These are phyloP conservation scores for Mortierella antarctica DNA, from an alignment of 192 early-diverging fungal genomes.

Conservation along the genomic window DNA sequence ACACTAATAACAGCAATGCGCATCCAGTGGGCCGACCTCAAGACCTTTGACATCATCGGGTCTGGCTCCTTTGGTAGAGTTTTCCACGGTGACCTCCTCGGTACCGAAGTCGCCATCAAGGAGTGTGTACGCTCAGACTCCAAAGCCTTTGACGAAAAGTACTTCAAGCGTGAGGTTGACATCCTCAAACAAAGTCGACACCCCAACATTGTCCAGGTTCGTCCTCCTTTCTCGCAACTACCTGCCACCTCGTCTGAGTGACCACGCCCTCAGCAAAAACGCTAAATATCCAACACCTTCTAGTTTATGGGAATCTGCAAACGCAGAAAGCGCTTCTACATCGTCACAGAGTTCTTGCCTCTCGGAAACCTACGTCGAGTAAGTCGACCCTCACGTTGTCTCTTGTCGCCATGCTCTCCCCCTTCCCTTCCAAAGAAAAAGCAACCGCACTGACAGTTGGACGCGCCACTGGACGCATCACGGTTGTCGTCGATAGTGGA, in stretches of 20 bases:
- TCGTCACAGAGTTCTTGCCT: slow-evolving; percentile 48
- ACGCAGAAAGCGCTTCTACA: slow-evolving; percentile 47
- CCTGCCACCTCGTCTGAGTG: neutral
- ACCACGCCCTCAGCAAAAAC: neutral
- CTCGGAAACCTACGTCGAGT: slow-evolving; percentile 42
- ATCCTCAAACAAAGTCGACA: slow-evolving; percentile 43
- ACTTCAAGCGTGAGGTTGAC: slow-evolving; percentile 49
- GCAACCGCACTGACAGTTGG: neutral
- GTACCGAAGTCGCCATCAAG: slow-evolving; percentile 51
- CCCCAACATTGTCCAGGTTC: slow-evolving; percentile 50
- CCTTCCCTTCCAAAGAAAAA: neutral
- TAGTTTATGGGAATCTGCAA: slow-evolving; percentile 54
- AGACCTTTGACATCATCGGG: slow-evolving; percentile 38
- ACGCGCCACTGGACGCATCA: neutral
- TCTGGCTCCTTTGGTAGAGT: slow-evolving; percentile 49
- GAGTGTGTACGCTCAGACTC: slow-evolving; percentile 48
- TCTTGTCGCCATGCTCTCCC: neutral
- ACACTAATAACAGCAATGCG: slow-evolving; percentile 12
- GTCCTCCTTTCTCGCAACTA: neutral
- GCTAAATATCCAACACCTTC: neutral
- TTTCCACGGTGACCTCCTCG: slow-evolving; percentile 46
- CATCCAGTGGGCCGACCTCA: slow-evolving; percentile 51
- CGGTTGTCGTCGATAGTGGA: slow-evolving; percentile 23
- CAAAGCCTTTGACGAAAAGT: slow-evolving; percentile 51
- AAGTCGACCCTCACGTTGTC: neutral